Conservation (phyloP, 1,139 yeast species). For the Magnusiomyces starmeri region DNA sequence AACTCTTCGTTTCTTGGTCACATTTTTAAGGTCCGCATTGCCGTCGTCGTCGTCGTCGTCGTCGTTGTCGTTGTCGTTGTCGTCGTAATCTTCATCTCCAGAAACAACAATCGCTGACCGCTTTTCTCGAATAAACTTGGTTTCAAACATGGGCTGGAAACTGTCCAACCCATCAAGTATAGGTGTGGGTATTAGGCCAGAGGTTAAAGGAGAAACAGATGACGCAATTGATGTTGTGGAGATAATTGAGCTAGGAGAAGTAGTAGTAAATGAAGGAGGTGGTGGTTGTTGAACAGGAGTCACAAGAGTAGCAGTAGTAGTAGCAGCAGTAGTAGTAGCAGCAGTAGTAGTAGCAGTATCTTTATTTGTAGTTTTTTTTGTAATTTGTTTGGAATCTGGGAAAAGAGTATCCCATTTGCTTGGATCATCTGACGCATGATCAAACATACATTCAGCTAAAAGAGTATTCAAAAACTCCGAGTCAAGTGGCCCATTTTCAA, state of each 20-base stretch:
- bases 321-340: not conserved
- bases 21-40: not conserved
- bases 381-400: not conserved
- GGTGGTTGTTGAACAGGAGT: not conserved
- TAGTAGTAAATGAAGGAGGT: not conserved
- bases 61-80: not conserved
- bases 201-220: not conserved
- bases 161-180: too few relatives aligned
- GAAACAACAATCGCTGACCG: constrained; percentile 19
- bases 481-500: not conserved
- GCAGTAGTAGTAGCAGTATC: not conserved
- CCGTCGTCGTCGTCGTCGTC: not conserved
- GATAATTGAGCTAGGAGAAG: too few relatives aligned
- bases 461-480: not conserved
- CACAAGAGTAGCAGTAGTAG: not conserved
- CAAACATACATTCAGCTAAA: not conserved
- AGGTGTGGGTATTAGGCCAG: not conserved
- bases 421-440: not conserved
- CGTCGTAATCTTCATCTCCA: constrained; percentile 3
- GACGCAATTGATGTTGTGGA: too few relatives aligned
- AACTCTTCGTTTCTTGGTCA: not conserved
- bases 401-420: constrained; percentile 5
- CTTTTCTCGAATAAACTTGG: constrained; percentile 18
- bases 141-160: not conserved
- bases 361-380: too few relatives aligned